Base-by-base conservation (phyloP, 1,284 basidiomycete species). In the Apiotrichum sp. region DNA sequence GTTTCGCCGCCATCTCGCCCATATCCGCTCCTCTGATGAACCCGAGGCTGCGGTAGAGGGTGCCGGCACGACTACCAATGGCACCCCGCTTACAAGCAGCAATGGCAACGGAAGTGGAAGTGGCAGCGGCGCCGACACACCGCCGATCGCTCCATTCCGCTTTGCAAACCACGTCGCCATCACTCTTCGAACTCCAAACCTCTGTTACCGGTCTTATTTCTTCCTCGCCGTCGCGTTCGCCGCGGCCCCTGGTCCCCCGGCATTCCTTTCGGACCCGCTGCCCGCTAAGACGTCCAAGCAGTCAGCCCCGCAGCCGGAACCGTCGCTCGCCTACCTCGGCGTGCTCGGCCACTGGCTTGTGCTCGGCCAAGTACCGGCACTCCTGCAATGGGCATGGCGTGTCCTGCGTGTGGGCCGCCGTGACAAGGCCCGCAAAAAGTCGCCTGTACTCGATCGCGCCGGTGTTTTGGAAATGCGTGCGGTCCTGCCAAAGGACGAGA, bases 121-220 rank as follows among this genome's bases (percentile, higher is more conserved):
- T n/a, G 74, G 77, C 61, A 57, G 48, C 77, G 63, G 67, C 6
- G 57, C 58, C 2, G 70, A 71, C n/a, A 65, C 67, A 8, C 68
- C 69, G 7, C 63, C 68, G 22, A 64, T 69, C 36, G 69, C 71
- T 7, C 72, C 85, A 36, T 89, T 95, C 71, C 87, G 90, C 73
- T 96, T 93, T 72, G 86, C 87, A 57, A 93, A 89, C 77, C 87
- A 90, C 62, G 90, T 93, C 56, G 87, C 89, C 35, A 84, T 98
- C 58, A 90, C 90, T 2, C 82, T 98, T 47, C 87, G 90, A 58
- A 98, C 93, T 1, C 93, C 93, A n/a, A 86, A 87, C 67, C 61
- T 74, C 36, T 57, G 61, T 43, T 74, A 68, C 56, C 61, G 65
- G 32, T 67, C 72, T 1, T 61, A 67, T 36, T 64, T 68, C 38